Evolutionary conservation across 2,329 filamentous ascomycete genomes (phyloP), one percentile per base, ranked within the genome.

Genomic region (Penicillium sp.): DNA sequence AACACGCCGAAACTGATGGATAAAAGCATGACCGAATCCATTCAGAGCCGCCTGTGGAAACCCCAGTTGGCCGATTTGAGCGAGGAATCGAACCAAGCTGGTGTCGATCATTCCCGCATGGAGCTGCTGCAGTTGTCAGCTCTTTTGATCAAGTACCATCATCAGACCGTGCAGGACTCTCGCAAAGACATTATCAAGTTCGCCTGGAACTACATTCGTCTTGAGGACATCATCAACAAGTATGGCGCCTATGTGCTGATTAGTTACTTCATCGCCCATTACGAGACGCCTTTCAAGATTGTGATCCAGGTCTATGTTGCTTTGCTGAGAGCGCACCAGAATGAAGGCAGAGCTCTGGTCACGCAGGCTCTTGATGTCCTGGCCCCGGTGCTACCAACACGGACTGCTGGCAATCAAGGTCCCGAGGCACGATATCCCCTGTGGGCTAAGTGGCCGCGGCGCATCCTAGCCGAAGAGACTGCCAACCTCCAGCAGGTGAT

Each of bases 181-280:
- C 88, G 96, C 39, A 99, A 99, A 76, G 95, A 99, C 64, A 94
- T 99, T 62, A 99, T 99, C 71, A 98, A 97, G 77, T 99, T 98
- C 76, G 93, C 92, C 3, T 99, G 95, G 95, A 96, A 93, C 18
- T 98, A 96, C 72, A 99, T 99, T 69, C 87, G 91, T 24, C 85
- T 99, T n/a, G 96, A 99, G 71, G 95, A 99, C 75, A 91, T 96
- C 58, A 96, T 99, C 80, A 99, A 98, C 81, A 99, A 99, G 76
- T 95, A 98, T 74, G 95, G 94, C 0, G 93, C 95, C 2, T 99
- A 99, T 69, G 94, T 97, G 5, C 87, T 99, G 6, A 96, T 99
- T 61, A 92, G 91, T 2, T 99, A 97, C 76, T 99, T 99, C 79
- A 97, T 99, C 68, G 91, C 92, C 0, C 90, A 96, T 64, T 99